phyloP scores from a whole-genome alignment of 768 basidiomycete genomes.

The Galerina sulciceps region DNA sequence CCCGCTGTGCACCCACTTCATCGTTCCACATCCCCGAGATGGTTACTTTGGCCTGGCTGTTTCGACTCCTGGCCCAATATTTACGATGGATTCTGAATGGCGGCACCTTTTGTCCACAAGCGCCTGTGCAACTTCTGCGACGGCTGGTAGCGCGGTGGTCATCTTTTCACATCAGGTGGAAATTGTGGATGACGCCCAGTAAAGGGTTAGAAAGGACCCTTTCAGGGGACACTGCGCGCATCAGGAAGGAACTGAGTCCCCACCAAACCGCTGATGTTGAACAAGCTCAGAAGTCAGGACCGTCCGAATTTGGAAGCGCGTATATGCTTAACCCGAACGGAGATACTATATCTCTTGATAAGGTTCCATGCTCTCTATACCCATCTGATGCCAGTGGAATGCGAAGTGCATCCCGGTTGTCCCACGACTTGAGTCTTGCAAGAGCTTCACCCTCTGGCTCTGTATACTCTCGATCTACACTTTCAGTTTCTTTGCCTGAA shows the following conservation, averaged over 20 bases:
- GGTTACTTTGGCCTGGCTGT: no score
- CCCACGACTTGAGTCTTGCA: conserved; percentile 20
- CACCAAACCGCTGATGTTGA: neutral
- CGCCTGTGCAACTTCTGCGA: conserved; percentile 8
- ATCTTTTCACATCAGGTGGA: neutral
- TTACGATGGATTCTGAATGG: conserved; percentile 6
- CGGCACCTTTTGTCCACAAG: neutral
- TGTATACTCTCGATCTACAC: neutral
- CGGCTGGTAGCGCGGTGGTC: conserved; percentile 7
- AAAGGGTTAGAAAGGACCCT: neutral
- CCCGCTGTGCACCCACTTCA: no score
- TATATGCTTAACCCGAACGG: neutral
- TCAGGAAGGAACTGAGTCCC: neutral
- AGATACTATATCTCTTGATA: neutral
- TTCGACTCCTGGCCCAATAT: no score
- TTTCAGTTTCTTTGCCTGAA: neutral
- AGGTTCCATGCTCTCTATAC: conserved; percentile 3
- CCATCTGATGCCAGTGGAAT: conserved; percentile 9
- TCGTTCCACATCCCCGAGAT: no score
- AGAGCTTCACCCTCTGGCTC: neutral
- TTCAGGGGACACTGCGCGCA: neutral
- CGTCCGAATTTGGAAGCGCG: no score
- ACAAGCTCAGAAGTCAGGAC: no score
- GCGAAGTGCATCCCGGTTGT: conserved; percentile 25
- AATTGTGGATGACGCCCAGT: no score